These are phyloP conservation scores for Oenanthe sinensis DNA, from an alignment of 129 eudicot genomes.

Conservation along the genomic window DNA sequence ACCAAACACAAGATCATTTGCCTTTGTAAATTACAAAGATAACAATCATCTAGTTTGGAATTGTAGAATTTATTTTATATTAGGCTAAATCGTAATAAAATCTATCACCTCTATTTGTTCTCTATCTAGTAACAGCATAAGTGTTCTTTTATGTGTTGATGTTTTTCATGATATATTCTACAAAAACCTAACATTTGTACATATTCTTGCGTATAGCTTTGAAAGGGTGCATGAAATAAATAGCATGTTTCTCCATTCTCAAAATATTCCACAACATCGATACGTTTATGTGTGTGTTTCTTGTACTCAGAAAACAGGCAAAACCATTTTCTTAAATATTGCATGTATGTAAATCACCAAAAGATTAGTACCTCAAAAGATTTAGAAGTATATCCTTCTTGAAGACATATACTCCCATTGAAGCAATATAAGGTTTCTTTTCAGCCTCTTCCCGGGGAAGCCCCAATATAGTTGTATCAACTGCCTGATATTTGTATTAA, in stretches of 20 bases:
- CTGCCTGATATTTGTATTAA: conserved; percentile 42
- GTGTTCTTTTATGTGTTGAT: not conserved
- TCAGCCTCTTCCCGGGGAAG: conserved; percentile 73
- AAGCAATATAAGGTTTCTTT: conserved; percentile 93
- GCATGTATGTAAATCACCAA: not conserved
- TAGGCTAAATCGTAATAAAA: too few species aligned
- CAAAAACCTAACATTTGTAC: not conserved
- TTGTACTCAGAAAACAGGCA: not conserved
- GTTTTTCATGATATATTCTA: too few species aligned
- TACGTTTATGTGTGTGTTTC: not conserved
- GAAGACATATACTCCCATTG: conserved; percentile 92
- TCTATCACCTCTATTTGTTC: too few species aligned
- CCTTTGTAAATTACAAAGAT: not conserved
- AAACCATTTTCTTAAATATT: not conserved
- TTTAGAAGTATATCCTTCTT: conserved; percentile 86
- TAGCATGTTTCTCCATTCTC: not conserved
- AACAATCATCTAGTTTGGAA: not conserved
- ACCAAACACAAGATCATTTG: too few species aligned
- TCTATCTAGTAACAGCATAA: not conserved
- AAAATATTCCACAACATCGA: not conserved
- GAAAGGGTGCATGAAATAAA: not conserved
- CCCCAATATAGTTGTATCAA: conserved; percentile 87
- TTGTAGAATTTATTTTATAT: not conserved
- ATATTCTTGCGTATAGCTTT: not conserved
- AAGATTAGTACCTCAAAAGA: conserved; percentile 52